These are phyloP conservation scores for Ustilago shanxiensis DNA, from an alignment of 1,284 basidiomycete species.

Conservation along the genomic window DNA sequence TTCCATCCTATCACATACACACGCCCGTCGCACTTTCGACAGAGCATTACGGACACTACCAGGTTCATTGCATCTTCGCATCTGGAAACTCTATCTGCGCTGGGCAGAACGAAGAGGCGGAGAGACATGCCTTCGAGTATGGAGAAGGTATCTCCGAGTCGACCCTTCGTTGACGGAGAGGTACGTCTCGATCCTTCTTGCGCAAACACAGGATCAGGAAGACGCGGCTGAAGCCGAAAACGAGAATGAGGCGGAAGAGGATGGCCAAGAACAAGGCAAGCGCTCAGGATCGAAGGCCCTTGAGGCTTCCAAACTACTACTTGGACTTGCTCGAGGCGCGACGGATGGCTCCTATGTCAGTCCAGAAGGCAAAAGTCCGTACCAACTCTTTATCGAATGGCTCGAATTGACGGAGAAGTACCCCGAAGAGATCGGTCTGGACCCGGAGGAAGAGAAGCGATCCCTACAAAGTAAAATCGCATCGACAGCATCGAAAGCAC, in stretches of 20 bases:
- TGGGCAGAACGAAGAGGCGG: conserved; percentile 91
- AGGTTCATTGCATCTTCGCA: conserved; percentile 89
- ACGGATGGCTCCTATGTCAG: conserved; percentile 85
- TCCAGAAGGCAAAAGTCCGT: conserved; percentile 93
- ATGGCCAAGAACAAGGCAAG: background rate
- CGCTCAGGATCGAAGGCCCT: conserved; percentile 75
- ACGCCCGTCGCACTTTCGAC: conserved; percentile 93
- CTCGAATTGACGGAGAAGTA: conserved; percentile 90
- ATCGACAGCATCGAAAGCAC: conserved; percentile 3
- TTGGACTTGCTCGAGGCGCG: conserved; percentile 86
- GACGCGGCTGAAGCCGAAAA: conserved; percentile 44
- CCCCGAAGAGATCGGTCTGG: conserved; percentile 91
- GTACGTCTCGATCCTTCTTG: conserved; percentile 63
- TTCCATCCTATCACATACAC: conserved; percentile 83
- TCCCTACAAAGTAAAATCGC: background rate
- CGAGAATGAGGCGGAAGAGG: conserved; percentile 18
- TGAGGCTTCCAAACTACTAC: conserved; percentile 90
- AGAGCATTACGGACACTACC: conserved; percentile 92
- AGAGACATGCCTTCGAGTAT: conserved; percentile 85
- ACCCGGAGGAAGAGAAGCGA: conserved; percentile 76
- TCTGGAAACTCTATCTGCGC: conserved; percentile 94
- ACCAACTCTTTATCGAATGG: conserved; percentile 92
- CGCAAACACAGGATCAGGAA: conserved; percentile 44
- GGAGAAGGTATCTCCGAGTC: conserved; percentile 85
- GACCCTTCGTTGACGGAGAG: conserved; percentile 69